Base-by-base conservation (phyloP, 768 basidiomycete species). In the Trametes cinnabarina region DNA sequence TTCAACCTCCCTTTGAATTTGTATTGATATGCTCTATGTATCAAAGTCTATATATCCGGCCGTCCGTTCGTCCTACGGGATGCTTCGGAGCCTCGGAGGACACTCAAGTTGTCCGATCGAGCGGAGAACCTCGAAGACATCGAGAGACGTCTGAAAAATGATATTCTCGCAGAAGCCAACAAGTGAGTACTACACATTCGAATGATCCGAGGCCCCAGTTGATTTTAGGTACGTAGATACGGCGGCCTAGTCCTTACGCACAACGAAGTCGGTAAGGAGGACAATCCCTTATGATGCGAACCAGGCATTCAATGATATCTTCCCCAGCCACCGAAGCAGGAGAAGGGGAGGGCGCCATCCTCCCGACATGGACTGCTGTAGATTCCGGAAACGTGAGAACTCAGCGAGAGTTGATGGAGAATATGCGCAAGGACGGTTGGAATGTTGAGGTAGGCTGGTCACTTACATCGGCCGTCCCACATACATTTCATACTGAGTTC, bases 81-180 rank as follows among this genome's bases (percentile, higher is more conserved):
- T 69, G 86, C 90, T 2, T 80, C 92, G 10, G 85, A 91, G 60
- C 94, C 94, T 3, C 82, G 89, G 52, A 82, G 82, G 41, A 90
- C 88, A 0, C 77, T 97, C 50, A 76, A 85, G 12, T 72, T 98
- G 32, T 94, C 94, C 22, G 92, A 96, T 73, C 82, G 97, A n/a
- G 90, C 94, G 2, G 90, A 94, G 72, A 97, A 95, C 67, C 78
- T 98, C 10, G 97, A 98, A 69, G 94, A 86, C 0, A 96, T 98
- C 55, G 97, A 95, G 72, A 76, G 77, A 46, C 83, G 96, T 47
- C 73, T 98, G 63, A 97, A 94, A 76, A 81, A 85, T 47, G 97
- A 99, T 66, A 95, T 99, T 47, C 74, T 98, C 22, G 82, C 85
- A 57, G 96, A 99, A 75, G 85, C 90, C 9, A 71, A 76, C 50